Conservation (phyloP, 805 yeast species). For the Suhomyces vadensis region DNA sequence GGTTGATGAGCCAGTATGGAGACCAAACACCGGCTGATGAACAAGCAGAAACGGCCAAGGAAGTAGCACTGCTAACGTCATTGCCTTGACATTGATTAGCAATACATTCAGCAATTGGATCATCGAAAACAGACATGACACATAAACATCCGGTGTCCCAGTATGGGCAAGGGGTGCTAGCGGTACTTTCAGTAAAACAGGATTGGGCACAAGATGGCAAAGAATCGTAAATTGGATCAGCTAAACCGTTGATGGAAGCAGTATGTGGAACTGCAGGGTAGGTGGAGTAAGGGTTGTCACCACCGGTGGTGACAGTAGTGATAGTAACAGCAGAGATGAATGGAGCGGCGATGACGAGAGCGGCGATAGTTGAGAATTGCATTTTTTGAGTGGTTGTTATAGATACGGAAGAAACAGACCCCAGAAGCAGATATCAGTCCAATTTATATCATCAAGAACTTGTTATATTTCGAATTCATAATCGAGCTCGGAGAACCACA, state of each 20-base stretch:
- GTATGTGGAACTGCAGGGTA: slow-evolving; percentile 50
- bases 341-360: not conserved
- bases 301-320: slow-evolving; percentile 14
- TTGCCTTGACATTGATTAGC: slow-evolving; percentile 26
- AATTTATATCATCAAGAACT: too few relatives aligned
- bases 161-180: slow-evolving; percentile 44
- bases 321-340: slow-evolving; percentile 7
- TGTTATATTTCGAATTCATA: too few relatives aligned
- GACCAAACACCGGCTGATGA: slow-evolving; percentile 34
- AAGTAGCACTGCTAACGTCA: slow-evolving; percentile 30
- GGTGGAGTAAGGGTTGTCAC: slow-evolving; percentile 38
- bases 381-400: too few relatives aligned
- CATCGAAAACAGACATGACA: slow-evolving; percentile 38
- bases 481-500: too few relatives aligned
- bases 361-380: not conserved
- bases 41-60: slow-evolving; percentile 35
- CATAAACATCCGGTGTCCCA: slow-evolving; percentile 50
- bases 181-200: slow-evolving; percentile 33
- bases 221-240: slow-evolving; percentile 41
- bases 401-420: too few relatives aligned
- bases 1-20: slow-evolving; percentile 34
- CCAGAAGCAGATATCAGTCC: too few relatives aligned
- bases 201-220: slow-evolving; percentile 44
- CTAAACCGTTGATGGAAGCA: slow-evolving; percentile 49
- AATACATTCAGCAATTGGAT: slow-evolving; percentile 36